Evolutionary conservation across 768 basidiomycete genomes (phyloP), one percentile per base, ranked within the genome.

Genomic region (Tremella mesenterica): DNA sequence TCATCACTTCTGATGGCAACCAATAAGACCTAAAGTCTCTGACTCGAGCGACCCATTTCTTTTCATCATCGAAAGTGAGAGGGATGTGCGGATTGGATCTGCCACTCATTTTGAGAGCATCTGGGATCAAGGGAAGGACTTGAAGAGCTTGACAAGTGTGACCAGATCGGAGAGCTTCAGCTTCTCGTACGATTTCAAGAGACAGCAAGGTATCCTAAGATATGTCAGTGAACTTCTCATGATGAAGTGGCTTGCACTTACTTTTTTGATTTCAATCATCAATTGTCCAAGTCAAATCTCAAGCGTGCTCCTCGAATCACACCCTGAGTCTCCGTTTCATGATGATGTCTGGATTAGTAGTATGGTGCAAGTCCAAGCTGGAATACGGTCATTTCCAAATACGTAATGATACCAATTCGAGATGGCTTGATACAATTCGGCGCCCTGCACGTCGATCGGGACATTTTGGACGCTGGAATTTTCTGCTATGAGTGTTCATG

Each of bases 41-140:
- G 20, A 61, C 52, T 28, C 60, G 21, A 33, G 43, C 48, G 6
- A 54, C 13, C 60, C 60, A 61, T 26, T 54, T 41, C 14, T 28
- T n/a, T 16, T 53, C 60, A 46, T 52, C 56, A 25, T 54, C 53
- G 55, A 58, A 9, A 29, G 10, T 12, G 53, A 25, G 25, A 27
- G 26, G 38, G 14, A 61, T 8, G 41, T 54, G 56, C 2, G 18
- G 30, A 29, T 61, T 61, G 49, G 23, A 54, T 0, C 52, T 38
- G 21, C 28, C 51, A 8, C 7, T 5, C 8, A 25, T 23, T 21
- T 4, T 8, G 20, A 28, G 25, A 5, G 44, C 18, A 16, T 8
- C 44, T 4, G 44, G 44, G 9, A 20, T 16, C 26, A 45, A 26
- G 26, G 7, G 16, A 16, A 4, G 4, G 4, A 26, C 44, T 45